These are phyloP conservation scores for Botrytis byssoidea DNA, from an alignment of 2,329 filamentous ascomycete species.

Conservation along the genomic window DNA sequence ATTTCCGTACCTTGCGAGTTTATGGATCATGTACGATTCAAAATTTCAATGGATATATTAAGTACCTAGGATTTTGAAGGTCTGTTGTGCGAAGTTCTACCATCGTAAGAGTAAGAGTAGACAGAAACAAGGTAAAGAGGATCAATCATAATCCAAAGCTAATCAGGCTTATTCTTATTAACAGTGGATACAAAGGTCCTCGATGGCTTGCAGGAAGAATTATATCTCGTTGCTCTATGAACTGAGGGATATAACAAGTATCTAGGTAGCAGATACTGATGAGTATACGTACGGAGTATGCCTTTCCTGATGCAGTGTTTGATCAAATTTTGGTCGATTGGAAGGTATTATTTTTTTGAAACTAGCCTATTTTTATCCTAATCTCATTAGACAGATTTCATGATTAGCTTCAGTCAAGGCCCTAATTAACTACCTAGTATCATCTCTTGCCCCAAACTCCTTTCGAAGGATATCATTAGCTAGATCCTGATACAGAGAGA, in stretches of 20 bases:
- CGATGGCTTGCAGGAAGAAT: neutral
- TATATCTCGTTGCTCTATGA: neutral
- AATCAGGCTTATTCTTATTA: neutral
- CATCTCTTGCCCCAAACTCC: neutral
- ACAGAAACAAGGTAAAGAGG: neutral
- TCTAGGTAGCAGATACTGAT: neutral
- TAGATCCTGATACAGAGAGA: neutral
- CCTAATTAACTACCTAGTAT: neutral
- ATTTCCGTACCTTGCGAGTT: conserved; percentile 3
- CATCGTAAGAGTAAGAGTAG: neutral
- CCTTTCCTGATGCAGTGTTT: neutral
- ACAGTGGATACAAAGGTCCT: neutral
- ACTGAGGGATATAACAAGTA: neutral
- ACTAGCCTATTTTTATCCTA: neutral
- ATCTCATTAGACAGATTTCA: neutral
- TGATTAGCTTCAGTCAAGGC: neutral
- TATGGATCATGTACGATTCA: neutral
- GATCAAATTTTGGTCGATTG: neutral
- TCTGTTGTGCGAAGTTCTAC: conserved; percentile 1
- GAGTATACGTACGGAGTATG: neutral
- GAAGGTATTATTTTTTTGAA: neutral
- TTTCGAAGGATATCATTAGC: neutral
- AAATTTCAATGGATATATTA: neutral
- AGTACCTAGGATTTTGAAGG: neutral
- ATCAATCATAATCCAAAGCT: neutral